phyloP scores from a whole-genome alignment of 495 filamentous ascomycete species.

The Xylaria venustula region DNA sequence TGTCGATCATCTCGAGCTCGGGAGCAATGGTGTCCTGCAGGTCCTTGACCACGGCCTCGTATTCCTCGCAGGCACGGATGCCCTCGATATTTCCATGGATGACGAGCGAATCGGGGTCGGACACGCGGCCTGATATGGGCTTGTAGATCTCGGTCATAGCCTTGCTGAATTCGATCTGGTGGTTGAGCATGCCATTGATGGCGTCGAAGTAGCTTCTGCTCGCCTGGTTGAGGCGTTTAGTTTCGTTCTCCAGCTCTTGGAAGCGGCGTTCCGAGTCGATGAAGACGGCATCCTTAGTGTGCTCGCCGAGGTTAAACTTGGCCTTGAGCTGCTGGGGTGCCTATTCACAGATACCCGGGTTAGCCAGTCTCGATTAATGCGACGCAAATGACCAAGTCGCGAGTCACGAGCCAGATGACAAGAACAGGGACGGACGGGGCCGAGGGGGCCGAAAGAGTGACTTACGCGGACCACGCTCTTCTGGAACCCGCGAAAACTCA shows the following conservation, averaged over 20 bases:
- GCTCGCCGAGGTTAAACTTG: constrained; percentile 91
- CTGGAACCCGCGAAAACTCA: constrained; percentile 97
- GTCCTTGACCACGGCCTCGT: constrained; percentile 86
- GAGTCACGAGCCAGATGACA: neutral
- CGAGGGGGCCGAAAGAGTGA: constrained; percentile 15
- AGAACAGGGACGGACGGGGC: neutral
- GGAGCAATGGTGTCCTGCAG: constrained; percentile 84
- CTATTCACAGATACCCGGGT: constrained; percentile 36
- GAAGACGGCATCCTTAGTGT: constrained; percentile 92
- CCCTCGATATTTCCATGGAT: constrained; percentile 89
- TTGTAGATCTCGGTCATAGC: constrained; percentile 96
- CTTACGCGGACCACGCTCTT: constrained; percentile 81
- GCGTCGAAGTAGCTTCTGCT: constrained; percentile 94
- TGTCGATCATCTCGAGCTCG: constrained; percentile 97
- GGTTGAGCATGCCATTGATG: constrained; percentile 96
- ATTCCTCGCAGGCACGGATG: constrained; percentile 94
- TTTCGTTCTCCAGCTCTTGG: constrained; percentile 89
- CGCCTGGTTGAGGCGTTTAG: constrained; percentile 93
- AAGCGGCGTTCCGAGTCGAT: constrained; percentile 93
- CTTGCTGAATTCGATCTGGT: constrained; percentile 98
- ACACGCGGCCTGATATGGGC: constrained; percentile 92
- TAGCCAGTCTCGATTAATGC: neutral
- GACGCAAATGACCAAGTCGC: neutral
- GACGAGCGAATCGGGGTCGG: constrained; percentile 81
- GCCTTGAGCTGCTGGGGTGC: constrained; percentile 89